Evolutionary conservation across 805 yeast genomes (phyloP), one percentile per base, ranked within the genome.

Genomic region (Priceomyces fermenticarens): DNA sequence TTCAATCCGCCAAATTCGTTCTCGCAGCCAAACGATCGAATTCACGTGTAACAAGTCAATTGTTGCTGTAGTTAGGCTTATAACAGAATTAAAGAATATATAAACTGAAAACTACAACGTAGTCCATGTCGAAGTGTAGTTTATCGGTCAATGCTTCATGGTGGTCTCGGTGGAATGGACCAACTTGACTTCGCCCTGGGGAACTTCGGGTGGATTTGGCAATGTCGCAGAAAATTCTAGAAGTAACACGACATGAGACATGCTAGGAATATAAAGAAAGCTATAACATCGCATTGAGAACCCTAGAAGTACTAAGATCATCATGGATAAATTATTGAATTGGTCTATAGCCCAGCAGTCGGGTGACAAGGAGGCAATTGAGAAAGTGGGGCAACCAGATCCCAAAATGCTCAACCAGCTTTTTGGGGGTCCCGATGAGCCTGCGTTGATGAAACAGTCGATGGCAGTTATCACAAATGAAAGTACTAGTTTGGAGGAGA

Each of bases 341-440:
- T 91, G 99, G 99, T 89, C 97, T 4, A 74, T 87, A 36, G 85
- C 90, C 32, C 79, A 85, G 57, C 75, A 88, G 43, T 73, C 83
- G 7, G 83, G 82, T 10, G 91, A 86, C 51, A 73, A 83, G 42
- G 87, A 79, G 39, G 85, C 88, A 1, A 73, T 74, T 38, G 75
- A 65, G 3, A 77, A 71, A 46, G 77, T 77, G 3, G 89, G 90
- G 1, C 67, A 72, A 8, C 88, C 89, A 13, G 95, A 89, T 59
- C 88, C 93, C n/a, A 78, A 85, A 53, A 66, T 83, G 43, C 65
- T 93, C 35, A 80, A 85, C 10, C 85, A 88, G 63, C 73, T 93
- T 27, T 88, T 91, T 54, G 75, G 75, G 1, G 85, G 81, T 2
- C 85, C 86, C 11, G 97, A 91, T 70, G 98, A 93, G 53, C 86